A percentile compares a stretch with the other conserved stretches of the same genome.
These are phyloP conservation scores for Leccinum angustisporum DNA, from an alignment of 1,284 basidiomycete species.

Conservation along the genomic window DNA sequence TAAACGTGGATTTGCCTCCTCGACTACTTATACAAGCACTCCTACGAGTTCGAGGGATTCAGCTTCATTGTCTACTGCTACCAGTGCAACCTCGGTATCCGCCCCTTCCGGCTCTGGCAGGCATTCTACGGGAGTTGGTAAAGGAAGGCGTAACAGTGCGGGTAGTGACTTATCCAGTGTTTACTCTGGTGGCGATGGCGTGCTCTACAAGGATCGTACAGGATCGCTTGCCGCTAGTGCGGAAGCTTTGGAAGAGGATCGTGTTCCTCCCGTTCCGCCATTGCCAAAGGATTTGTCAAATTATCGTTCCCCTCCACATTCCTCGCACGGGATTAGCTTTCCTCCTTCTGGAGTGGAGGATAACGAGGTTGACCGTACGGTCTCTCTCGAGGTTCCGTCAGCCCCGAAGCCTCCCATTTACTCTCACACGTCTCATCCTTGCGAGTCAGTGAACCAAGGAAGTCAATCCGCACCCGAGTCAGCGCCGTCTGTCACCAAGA, in stretches of 20 bases:
- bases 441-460: constrained; percentile 26
- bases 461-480: constrained; percentile 45
- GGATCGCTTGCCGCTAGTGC: constrained; percentile 53
- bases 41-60: constrained; percentile 82
- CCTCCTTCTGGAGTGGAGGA: constrained; percentile 41
- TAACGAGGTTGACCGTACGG: constrained; percentile 42
- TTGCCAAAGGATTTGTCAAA: constrained; percentile 87
- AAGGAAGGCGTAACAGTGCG: constrained; percentile 72
- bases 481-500: constrained; percentile 49
- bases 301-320: constrained; percentile 68
- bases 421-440: constrained; percentile 15
- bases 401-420: constrained; percentile 36
- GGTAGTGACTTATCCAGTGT: constrained; percentile 81
- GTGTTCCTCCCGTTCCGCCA: constrained; percentile 94
- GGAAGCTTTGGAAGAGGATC: constrained; percentile 58
- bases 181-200: constrained; percentile 59
- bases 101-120: constrained; percentile 64
- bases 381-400: constrained; percentile 55
- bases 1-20: constrained; percentile 87
- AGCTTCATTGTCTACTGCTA: constrained; percentile 70
- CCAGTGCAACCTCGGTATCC: constrained; percentile 75
- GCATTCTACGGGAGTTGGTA: constrained; percentile 54
- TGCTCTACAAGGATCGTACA: constrained; percentile 64
- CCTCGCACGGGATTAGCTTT: constrained; percentile 51
- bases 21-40: constrained; percentile 79